These are phyloP conservation scores for Aegilops umbellulata DNA, from an alignment of 176 grass and related monocot species.

Conservation along the genomic window DNA sequence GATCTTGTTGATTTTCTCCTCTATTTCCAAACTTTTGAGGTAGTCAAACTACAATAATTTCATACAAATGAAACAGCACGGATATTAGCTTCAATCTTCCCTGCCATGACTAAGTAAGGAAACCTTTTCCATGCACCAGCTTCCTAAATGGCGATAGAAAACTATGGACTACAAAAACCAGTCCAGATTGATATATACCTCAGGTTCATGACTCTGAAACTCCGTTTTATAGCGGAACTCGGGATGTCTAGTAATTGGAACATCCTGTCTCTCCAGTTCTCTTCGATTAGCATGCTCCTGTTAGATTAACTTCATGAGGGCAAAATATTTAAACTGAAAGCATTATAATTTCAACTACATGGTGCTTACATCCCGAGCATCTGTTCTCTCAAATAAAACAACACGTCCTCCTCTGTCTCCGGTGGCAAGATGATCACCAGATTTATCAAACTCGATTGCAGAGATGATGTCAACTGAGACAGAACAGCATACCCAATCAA, in stretches of 20 bases:
- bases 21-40: constrained; percentile 98
- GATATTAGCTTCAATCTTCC: constrained; percentile 11
- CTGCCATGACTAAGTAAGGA: constrained; percentile 5
- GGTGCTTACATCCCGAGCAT: constrained; percentile 63
- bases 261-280: constrained; percentile 86
- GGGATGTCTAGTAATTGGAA: constrained; percentile 52
- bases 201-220: constrained; percentile 95
- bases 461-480: constrained; percentile 88
- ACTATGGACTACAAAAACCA: neutral
- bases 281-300: constrained; percentile 56
- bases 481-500: constrained; percentile 36
- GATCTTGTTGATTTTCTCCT: constrained; percentile 95
- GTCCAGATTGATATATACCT: constrained; percentile 42
- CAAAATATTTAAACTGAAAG: constrained; percentile 23
- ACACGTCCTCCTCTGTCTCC: constrained; percentile 92
- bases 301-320: constrained; percentile 29
- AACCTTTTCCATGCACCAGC: neutral
- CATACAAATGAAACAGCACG: constrained; percentile 18
- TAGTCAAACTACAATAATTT: constrained; percentile 77
- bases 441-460: constrained; percentile 93
- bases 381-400: constrained; percentile 90
- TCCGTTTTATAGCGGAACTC: constrained; percentile 91
- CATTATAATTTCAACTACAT: constrained; percentile 17
- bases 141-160: neutral
- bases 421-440: constrained; percentile 90